Evolutionary conservation across 805 yeast species (phyloP).

Genomic region (Barnettozyma sp.): DNA sequence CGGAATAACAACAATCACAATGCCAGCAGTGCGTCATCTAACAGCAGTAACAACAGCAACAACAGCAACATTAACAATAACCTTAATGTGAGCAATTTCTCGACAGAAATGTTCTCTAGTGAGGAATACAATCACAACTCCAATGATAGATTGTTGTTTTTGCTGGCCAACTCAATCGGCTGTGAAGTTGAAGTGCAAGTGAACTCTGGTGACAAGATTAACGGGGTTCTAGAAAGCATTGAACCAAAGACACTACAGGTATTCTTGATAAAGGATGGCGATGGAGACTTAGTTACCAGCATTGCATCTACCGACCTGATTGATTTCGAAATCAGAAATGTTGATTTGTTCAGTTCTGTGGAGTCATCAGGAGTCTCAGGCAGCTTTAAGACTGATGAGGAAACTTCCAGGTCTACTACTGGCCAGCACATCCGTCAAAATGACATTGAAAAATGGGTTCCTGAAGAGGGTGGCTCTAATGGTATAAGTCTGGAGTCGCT

Average conservation of each 20-base stretch:
- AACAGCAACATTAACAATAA: constrained; percentile 5
- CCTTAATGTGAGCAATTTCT: background rate
- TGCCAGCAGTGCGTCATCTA: too few species aligned
- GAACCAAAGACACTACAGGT: constrained; percentile 39
- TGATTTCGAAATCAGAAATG: constrained; percentile 33
- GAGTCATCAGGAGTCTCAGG: constrained; percentile 44
- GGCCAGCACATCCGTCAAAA: constrained; percentile 56
- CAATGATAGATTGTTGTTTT: constrained; percentile 48
- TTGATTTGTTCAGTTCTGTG: constrained; percentile 23
- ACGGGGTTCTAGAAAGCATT: constrained; percentile 52
- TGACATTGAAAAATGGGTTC: constrained; percentile 68
- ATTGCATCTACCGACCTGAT: constrained; percentile 31
- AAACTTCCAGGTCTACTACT: constrained; percentile 50
- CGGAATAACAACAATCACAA: constrained; percentile 8
- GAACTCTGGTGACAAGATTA: constrained; percentile 50
- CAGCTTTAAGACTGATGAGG: constrained; percentile 75
- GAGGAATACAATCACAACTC: constrained; percentile 25
- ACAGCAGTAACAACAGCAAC: constrained; percentile 11
- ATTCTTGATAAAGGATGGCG: constrained; percentile 27
- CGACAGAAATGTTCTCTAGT: constrained; percentile 13
- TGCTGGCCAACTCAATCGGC: constrained; percentile 56
- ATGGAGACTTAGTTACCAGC: constrained; percentile 22
- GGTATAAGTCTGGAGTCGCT: constrained; percentile 18
- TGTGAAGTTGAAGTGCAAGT: constrained; percentile 50
- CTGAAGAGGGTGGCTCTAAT: constrained; percentile 40